A percentile compares a stretch with the other conserved stretches of the same genome.
phyloP scores from a whole-genome alignment of 1,139 yeast species.

The Diutina sp. region DNA sequence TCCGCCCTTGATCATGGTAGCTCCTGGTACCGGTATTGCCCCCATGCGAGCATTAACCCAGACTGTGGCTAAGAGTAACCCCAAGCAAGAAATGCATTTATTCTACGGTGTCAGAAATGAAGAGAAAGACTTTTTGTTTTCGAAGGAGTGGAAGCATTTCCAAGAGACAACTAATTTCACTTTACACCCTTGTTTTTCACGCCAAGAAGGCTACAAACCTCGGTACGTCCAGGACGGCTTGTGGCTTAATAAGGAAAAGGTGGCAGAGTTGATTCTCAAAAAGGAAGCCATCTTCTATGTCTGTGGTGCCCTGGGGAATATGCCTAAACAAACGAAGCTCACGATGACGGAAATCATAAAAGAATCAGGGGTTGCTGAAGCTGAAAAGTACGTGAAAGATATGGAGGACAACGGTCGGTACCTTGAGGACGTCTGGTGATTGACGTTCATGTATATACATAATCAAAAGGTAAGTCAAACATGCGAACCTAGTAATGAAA shows the following conservation, averaged over 20 bases:
- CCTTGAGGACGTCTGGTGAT: slow-evolving; percentile 85
- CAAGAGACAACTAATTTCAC: slow-evolving; percentile 12
- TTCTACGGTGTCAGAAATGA: slow-evolving; percentile 70
- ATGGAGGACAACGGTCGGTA: slow-evolving; percentile 64
- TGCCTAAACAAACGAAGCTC: slow-evolving; percentile 84
- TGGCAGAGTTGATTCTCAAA: slow-evolving; percentile 43
- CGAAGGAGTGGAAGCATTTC: slow-evolving; percentile 36
- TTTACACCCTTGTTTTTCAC: slow-evolving; percentile 11
- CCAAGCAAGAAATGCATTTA: slow-evolving; percentile 25
- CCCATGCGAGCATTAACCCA: slow-evolving; percentile 67
- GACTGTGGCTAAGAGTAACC: not conserved
- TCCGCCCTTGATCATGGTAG: slow-evolving; percentile 56
- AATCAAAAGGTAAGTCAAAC: not conserved
- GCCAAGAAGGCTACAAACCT: slow-evolving; percentile 19
- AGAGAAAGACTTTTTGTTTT: slow-evolving; percentile 58
- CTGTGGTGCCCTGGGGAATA: slow-evolving; percentile 89
- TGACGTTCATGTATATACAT: not conserved
- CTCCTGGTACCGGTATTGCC: slow-evolving; percentile 92
- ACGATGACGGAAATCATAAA: slow-evolving; percentile 54
- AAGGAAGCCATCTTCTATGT: slow-evolving; percentile 51
- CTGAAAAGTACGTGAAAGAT: slow-evolving; percentile 34
- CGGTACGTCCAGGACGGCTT: slow-evolving; percentile 69
- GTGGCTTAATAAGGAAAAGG: slow-evolving; percentile 30
- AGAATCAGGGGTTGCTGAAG: slow-evolving; percentile 29
- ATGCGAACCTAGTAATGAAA: not conserved